Conservation (phyloP, 495 filamentous ascomycete species). For the Aspergillus coremiiformis region DNA sequence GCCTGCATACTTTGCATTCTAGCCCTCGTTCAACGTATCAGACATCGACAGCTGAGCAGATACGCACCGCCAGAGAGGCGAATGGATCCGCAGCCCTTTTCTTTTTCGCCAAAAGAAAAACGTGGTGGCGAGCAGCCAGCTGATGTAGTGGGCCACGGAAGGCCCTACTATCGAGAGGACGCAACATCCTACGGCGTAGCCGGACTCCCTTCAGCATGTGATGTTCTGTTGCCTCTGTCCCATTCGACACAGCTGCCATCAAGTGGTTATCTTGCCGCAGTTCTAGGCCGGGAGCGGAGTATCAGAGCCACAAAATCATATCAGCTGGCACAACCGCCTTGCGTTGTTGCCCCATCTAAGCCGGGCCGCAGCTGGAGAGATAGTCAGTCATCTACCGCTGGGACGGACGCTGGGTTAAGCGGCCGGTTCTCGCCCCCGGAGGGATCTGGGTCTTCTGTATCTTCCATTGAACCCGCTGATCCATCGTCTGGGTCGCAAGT, state of each 20-base stretch:
- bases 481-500: slow-evolving; percentile 9
- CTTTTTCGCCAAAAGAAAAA: slow-evolving; percentile 7
- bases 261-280: slow-evolving; percentile 19
- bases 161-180: neutral
- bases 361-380: slow-evolving; percentile 1
- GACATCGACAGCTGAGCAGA: slow-evolving; percentile 9
- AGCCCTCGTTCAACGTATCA: slow-evolving; percentile 16
- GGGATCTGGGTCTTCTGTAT: neutral
- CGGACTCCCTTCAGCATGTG: slow-evolving; percentile 25
- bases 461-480: slow-evolving; percentile 2
- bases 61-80: slow-evolving; percentile 11
- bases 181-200: slow-evolving; percentile 5
- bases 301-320: slow-evolving; percentile 3
- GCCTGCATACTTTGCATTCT: slow-evolving; percentile 16
- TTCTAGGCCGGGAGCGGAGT: slow-evolving; percentile 12
- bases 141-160: slow-evolving; percentile 7
- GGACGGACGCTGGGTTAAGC: slow-evolving; percentile 2
- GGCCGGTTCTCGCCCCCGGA: neutral
- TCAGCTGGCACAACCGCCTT: neutral
- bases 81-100: slow-evolving; percentile 15
- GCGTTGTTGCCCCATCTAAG: neutral
- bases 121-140: slow-evolving; percentile 15
- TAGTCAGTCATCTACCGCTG: slow-evolving; percentile 1
- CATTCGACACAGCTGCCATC: slow-evolving; percentile 24
- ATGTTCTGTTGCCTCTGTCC: slow-evolving; percentile 33